phyloP scores from a whole-genome alignment of 192 early-diverging fungal species.

The Borealophlyctis nickersoniae region DNA sequence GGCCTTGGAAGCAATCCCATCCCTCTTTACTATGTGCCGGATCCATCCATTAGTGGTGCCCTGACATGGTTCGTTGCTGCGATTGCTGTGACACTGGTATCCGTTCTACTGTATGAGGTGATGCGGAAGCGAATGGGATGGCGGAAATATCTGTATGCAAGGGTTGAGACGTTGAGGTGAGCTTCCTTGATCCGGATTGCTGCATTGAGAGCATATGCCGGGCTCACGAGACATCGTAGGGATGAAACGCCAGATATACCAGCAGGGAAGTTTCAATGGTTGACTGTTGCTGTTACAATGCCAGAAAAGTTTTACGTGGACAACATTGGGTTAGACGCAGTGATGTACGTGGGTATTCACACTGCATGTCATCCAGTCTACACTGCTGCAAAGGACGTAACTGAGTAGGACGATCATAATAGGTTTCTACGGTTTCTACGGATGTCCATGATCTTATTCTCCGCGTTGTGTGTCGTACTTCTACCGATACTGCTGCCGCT shows the following conservation, averaged over 20 bases:
- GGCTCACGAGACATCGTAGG: slow-evolving; percentile 8
- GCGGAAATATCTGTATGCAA: slow-evolving; percentile 34
- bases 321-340: slow-evolving; percentile 50
- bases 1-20: background rate
- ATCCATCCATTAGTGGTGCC: slow-evolving; percentile 32
- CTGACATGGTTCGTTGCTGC: slow-evolving; percentile 32
- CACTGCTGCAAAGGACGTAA: no score
- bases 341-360: slow-evolving; percentile 30
- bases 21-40: slow-evolving; percentile 26
- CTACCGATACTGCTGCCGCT: slow-evolving; percentile 38
- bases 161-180: slow-evolving; percentile 29
- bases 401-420: no score
- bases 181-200: background rate
- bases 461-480: slow-evolving; percentile 22
- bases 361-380: background rate
- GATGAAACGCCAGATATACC: slow-evolving; percentile 34
- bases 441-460: slow-evolving; percentile 33
- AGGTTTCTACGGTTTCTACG: slow-evolving; percentile 45
- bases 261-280: slow-evolving; percentile 37
- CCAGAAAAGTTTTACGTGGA: slow-evolving; percentile 37
- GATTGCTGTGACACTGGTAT: slow-evolving; percentile 18
- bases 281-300: slow-evolving; percentile 25
- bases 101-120: slow-evolving; percentile 28
- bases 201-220: background rate
- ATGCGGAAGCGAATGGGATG: slow-evolving; percentile 24